Percentiles rank a stretch among this genome's conserved stretches.
Conservation (phyloP, 2,329 filamentous ascomycete genomes). For the Xylariaceae sp. region DNA sequence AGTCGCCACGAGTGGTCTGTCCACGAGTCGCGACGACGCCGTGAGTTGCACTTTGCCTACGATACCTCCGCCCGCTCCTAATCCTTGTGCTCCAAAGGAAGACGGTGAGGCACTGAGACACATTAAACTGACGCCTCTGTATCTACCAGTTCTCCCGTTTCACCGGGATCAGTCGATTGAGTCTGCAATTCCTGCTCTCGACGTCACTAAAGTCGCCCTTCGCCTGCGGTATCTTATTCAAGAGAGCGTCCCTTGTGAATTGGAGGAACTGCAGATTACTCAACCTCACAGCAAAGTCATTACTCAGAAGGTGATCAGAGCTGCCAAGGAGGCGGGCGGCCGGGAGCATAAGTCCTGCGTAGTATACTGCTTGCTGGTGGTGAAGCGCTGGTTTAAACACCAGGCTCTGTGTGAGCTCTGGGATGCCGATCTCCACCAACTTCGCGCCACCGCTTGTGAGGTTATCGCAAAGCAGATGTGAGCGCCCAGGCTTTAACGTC, state of each 20-base stretch:
- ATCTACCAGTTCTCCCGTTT: conserved; percentile 65
- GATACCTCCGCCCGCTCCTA: no score
- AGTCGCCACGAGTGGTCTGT: conserved; percentile 46
- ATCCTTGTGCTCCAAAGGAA: no score
- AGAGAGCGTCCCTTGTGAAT: conserved; percentile 86
- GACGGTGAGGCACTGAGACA: no score
- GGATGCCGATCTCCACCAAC: conserved; percentile 83
- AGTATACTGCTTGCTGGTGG: conserved; percentile 80
- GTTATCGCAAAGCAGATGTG: conserved; percentile 83
- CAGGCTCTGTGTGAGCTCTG: conserved; percentile 85
- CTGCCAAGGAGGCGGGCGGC: conserved; percentile 82
- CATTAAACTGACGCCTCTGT: not conserved
- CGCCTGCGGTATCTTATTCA: conserved; percentile 91
- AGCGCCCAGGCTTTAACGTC: no score
- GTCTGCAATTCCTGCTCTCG: conserved; percentile 73
- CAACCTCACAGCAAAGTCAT: conserved; percentile 85
- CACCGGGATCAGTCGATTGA: conserved; percentile 63
- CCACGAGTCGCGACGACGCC: conserved; percentile 51
- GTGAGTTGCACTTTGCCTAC: conserved; percentile 41
- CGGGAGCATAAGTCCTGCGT: conserved; percentile 78
- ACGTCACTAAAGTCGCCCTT: conserved; percentile 89
- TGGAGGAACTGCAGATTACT: conserved; percentile 77
- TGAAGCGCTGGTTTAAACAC: conserved; percentile 74
- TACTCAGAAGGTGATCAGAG: conserved; percentile 77
- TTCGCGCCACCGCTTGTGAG: conserved; percentile 84